Evolutionary conservation across 2,329 filamentous ascomycete species (phyloP).

Genomic region (Calcarisporium arbuscula): DNA sequence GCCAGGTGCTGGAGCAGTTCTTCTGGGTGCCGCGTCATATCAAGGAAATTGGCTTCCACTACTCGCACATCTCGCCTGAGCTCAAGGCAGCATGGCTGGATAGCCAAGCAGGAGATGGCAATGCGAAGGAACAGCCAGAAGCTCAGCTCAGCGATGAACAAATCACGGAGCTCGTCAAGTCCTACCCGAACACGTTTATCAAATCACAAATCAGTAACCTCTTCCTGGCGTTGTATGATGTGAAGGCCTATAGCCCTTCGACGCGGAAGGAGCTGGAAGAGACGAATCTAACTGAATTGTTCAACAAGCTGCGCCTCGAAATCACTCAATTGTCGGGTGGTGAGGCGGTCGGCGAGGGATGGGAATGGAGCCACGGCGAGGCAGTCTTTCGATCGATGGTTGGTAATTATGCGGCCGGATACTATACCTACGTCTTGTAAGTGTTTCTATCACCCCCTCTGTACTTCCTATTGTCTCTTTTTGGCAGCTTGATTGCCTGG

Average conservation of each 20-base stretch:
- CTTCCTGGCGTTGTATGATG: slow-evolving; percentile 71
- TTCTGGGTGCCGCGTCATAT: slow-evolving; percentile 59
- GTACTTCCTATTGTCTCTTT: not conserved
- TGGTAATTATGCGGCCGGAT: slow-evolving; percentile 71
- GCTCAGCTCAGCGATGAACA: slow-evolving; percentile 63
- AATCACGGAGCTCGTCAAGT: slow-evolving; percentile 60
- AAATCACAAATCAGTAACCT: too few relatives aligned
- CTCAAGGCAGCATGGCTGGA: too few relatives aligned
- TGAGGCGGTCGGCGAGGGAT: slow-evolving; percentile 45
- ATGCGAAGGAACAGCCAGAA: slow-evolving; percentile 34
- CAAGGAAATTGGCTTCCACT: too few relatives aligned
- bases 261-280: slow-evolving; percentile 56
- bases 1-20: slow-evolving; percentile 63
- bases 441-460: slow-evolving; percentile 72
- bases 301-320: slow-evolving; percentile 61
- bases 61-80: too few relatives aligned
- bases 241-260: slow-evolving; percentile 62
- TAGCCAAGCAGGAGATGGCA: slow-evolving; percentile 66
- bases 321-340: slow-evolving; percentile 64
- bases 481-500: too few relatives aligned
- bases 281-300: slow-evolving; percentile 53
- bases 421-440: slow-evolving; percentile 62
- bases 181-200: too few relatives aligned
- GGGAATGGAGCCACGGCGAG: slow-evolving; percentile 63
- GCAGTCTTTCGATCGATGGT: slow-evolving; percentile 66